These are phyloP conservation scores for Aethionema arabicum DNA, from an alignment of 345 rosid species.

Conservation along the genomic window DNA sequence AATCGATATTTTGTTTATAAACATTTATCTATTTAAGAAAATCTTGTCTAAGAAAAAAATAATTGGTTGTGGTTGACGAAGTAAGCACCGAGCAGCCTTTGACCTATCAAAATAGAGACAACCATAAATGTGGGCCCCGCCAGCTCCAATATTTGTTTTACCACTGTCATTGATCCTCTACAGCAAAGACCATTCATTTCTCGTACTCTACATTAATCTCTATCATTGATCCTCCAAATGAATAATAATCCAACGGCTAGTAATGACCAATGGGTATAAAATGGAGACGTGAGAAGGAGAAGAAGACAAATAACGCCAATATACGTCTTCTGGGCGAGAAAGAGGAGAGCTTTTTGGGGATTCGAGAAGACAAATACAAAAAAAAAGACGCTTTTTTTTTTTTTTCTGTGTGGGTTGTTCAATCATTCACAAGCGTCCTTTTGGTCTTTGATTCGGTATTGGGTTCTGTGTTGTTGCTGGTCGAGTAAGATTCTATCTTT, in stretches of 20 bases:
- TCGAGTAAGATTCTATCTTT: conserved; percentile 33
- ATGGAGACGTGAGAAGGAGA: not conserved
- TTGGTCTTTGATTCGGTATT: conserved; percentile 29
- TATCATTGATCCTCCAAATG: not conserved
- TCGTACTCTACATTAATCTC: conserved; percentile 7
- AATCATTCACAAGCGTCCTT: conserved; percentile 23
- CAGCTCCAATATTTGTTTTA: not conserved
- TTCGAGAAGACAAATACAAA: conserved; percentile 15
- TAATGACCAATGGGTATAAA: not conserved
- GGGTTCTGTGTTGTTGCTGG: conserved; percentile 28
- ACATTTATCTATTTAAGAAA: no score
- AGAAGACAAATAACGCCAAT: not conserved
- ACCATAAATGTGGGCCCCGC: conserved; percentile 14
- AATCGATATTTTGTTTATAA: no score
- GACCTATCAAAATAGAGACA: conserved; percentile 20
- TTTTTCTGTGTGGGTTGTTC: conserved; percentile 11
- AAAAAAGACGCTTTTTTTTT: not conserved
- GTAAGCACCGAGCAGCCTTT: conserved; percentile 21
- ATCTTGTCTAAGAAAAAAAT: no score
- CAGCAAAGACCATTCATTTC: conserved; percentile 1
- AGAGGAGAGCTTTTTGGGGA: not conserved
- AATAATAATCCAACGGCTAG: conserved; percentile 18
- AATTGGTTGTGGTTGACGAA: conserved; percentile 14
- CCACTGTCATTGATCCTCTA: not conserved
- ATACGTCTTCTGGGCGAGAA: conserved; percentile 2